These are phyloP conservation scores for Boletus semigastroideus DNA, from an alignment of 1,284 basidiomycete genomes.

Conservation along the genomic window DNA sequence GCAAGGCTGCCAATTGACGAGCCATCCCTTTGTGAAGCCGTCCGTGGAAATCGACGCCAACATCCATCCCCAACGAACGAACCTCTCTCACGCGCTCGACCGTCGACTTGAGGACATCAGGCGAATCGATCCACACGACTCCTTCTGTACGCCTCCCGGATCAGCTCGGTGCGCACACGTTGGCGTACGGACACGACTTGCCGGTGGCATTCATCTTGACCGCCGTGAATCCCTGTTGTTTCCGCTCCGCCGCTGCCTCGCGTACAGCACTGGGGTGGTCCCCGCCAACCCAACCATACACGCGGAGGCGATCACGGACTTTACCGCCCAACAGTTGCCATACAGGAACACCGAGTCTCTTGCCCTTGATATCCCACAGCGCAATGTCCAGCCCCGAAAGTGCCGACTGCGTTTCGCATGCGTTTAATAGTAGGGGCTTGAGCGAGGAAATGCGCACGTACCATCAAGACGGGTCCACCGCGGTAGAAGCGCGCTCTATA, in stretches of 20 bases:
- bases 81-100: conserved; percentile 65
- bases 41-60: conserved; percentile 63
- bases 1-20: conserved; percentile 68
- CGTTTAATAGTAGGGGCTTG: too few relatives aligned
- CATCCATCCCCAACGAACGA: conserved; percentile 43
- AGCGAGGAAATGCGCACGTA: conserved; percentile 16
- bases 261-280: conserved; percentile 67
- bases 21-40: conserved; percentile 74
- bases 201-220: conserved; percentile 79
- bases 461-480: conserved; percentile 75
- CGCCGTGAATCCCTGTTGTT: conserved; percentile 70
- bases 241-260: conserved; percentile 59
- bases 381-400: conserved; percentile 57
- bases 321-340: conserved; percentile 77
- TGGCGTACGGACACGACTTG: conserved; percentile 12
- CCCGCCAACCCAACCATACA: conserved; percentile 74
- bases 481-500: conserved; percentile 72
- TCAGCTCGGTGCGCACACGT: neutral
- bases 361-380: conserved; percentile 78
- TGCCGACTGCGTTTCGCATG: conserved; percentile 37
- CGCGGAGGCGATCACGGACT: conserved; percentile 57
- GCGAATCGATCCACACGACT: conserved; percentile 51
- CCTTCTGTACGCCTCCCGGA: neutral
- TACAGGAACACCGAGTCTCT: conserved; percentile 72
- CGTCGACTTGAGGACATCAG: conserved; percentile 44